Base-by-base conservation (phyloP, 331 rosid species). In the Cydonia oblonga region DNA sequence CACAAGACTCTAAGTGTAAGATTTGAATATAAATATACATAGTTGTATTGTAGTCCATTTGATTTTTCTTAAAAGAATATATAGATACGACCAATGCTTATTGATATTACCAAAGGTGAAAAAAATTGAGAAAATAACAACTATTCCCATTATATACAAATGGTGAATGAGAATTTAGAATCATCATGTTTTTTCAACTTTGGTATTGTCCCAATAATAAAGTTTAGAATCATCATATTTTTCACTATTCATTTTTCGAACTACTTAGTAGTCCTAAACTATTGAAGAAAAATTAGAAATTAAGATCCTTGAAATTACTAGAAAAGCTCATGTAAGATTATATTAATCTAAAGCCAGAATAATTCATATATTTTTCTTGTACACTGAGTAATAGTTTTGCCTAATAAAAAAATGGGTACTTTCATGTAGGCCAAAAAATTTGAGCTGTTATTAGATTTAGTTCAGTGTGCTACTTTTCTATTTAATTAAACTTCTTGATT, bases 41-140 rank as follows among this genome's bases (percentile, higher is more conserved):
- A 65, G 72, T 76, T 77, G 72, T 58, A 65, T 68, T 46, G 46
- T 56, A 35, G 30, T 18, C 79, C 78, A 73, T 68, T 64, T 52
- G 44, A 42, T 66, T 67, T 23, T 82, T 68, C 66, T 24, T 60
- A 68, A 69, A 75, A 30, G 61, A 71, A 69, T 68, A 57, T 16
- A 46, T 16, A 15, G 81, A 81, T 76, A 83, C 69, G 83, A 77
- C 81, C 76, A 75, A 76, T 79, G 65, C 75, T 28, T 56, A 57
- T 76, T 56, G 90, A 81, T 79, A 81, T 64, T n/a, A 84, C 75
- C 91, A 78, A 84, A 75, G 93, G 68, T 64, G 60, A 23, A 11
- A 74, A 74, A 44, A 51, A 35, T 30, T 35, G 42, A 35, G 65
- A 2, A 73, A 78, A 79, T 79, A 72, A 87, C 81, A 82, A 73